phyloP scores from a whole-genome alignment of 2,329 filamentous ascomycete species.

The Cladophialophora yegresii region DNA sequence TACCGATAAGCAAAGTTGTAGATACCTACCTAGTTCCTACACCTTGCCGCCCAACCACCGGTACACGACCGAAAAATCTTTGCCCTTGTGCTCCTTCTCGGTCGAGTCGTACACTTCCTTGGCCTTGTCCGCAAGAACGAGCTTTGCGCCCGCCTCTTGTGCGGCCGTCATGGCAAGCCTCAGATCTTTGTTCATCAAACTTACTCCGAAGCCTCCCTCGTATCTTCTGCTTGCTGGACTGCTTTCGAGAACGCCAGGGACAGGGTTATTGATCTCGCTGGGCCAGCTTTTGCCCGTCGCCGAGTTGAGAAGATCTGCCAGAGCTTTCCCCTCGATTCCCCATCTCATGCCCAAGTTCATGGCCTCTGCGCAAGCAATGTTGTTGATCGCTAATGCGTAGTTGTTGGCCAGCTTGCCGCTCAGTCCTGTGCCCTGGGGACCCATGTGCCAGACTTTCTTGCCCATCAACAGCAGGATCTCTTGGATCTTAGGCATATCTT shows the following conservation, averaged over 20 bases:
- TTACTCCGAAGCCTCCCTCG: slow-evolving; percentile 72
- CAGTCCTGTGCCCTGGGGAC: slow-evolving; percentile 78
- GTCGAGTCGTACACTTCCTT: slow-evolving; percentile 68
- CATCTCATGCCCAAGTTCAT: slow-evolving; percentile 67
- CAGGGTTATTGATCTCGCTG: slow-evolving; percentile 92
- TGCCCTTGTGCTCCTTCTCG: slow-evolving; percentile 64
- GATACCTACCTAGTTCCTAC: slow-evolving; percentile 14
- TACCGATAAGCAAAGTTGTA: not conserved
- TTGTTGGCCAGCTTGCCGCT: slow-evolving; percentile 96
- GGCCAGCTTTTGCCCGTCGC: slow-evolving; percentile 97
- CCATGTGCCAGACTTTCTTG: slow-evolving; percentile 80
- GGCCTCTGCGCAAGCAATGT: slow-evolving; percentile 70
- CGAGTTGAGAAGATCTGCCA: slow-evolving; percentile 86
- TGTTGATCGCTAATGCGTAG: slow-evolving; percentile 91
- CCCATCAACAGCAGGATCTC: slow-evolving; percentile 80
- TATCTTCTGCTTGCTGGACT: slow-evolving; percentile 78
- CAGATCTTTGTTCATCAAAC: slow-evolving; percentile 79
- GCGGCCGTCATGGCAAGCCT: slow-evolving; percentile 72
- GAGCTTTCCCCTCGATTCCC: slow-evolving; percentile 64
- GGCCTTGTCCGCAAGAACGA: slow-evolving; percentile 66
- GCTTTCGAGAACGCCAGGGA: slow-evolving; percentile 75
- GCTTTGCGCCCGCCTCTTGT: slow-evolving; percentile 63
- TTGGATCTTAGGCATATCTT: slow-evolving; percentile 65
- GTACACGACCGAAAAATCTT: slow-evolving; percentile 82
- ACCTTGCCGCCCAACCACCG: slow-evolving; percentile 37